phyloP scores from a whole-genome alignment of 768 basidiomycete species.

The Mycena pura region DNA sequence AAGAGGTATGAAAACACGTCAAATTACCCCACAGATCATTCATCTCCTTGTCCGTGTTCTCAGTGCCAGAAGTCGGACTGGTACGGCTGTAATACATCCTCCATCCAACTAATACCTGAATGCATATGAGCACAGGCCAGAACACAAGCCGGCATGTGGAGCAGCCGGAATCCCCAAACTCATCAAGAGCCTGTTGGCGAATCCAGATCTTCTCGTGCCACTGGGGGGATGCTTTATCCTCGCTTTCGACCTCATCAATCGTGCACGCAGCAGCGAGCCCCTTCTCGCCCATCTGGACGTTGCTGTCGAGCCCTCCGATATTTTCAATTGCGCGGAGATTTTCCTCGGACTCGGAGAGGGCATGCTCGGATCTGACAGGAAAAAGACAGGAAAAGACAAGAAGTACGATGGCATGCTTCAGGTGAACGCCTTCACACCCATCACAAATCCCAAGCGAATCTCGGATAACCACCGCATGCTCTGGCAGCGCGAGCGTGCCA shows the following conservation, averaged over 20 bases:
- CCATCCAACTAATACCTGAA: too few species aligned
- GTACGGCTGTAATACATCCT: conserved; percentile 5
- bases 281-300: conserved; percentile 3
- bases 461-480: neutral
- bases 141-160: conserved; percentile 5
- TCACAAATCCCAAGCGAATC: conserved; percentile 1
- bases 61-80: conserved; percentile 3
- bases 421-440: neutral
- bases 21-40: conserved; percentile 1
- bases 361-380: too few species aligned
- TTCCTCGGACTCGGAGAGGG: neutral
- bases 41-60: conserved; percentile 2
- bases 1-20: conserved; percentile 8
- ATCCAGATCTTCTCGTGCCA: neutral
- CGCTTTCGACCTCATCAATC: neutral
- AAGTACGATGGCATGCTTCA: conserved; percentile 7
- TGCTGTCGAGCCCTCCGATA: conserved; percentile 3
- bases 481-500: neutral
- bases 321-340: conserved; percentile 1
- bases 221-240: conserved; percentile 8
- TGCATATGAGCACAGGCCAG: too few species aligned
- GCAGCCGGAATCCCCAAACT: conserved; percentile 7
- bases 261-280: neutral
- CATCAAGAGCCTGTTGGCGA: conserved; percentile 3
- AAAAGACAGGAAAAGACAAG: too few species aligned